Evolutionary conservation across 176 grass and related monocot genomes (phyloP), one percentile per base, ranked within the genome.

Genomic region (Aegilops umbellulata): DNA sequence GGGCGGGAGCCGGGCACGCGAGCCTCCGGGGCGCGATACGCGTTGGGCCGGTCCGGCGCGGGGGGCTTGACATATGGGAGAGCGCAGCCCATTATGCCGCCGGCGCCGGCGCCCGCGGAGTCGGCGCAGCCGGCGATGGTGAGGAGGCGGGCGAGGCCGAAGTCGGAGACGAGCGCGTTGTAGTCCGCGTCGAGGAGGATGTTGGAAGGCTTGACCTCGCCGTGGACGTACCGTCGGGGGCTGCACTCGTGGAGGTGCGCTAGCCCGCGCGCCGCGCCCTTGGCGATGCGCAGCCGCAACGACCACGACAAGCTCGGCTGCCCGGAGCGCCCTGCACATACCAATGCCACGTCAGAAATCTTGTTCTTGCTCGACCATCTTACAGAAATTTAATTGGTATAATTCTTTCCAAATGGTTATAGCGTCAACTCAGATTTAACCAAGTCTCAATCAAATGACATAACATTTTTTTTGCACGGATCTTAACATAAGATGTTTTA

Each of bases 211-310:
- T 90, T 92, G 29, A 98, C 84, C 86, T 87, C 90, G 15, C 95
- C 93, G 68, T 98, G 95, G 53, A 91, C 91, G 49, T 92, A 92
- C 81, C 92, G 89, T 27, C 93, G 91, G 3, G 93, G 93, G 80
- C 93, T 92, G 84, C 90, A 95, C 78, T 98, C 93, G 74, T 98
- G 95, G 55, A 98, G 83, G 89, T 95, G 84, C 10, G 95, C 91
- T 60, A 98, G 81, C 7, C 93, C 95, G 25, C 86, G 85, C 1
- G 95, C 95, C 3, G 77, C 81, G 8, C 91, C 90, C 61, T 86
- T 90, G 69, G 94, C 88, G 63, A 95, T 94, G 65, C 74, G 79
- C 9, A 98, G 80, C 31, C 95, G 89, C 30, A 75, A 13, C 25
- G 81, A 30, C 95, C 95, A 98, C 3, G 89, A 79, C 35, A 98